phyloP scores from a whole-genome alignment of 2,329 filamentous ascomycete genomes.

The Hirsutella rhossiliensis region DNA sequence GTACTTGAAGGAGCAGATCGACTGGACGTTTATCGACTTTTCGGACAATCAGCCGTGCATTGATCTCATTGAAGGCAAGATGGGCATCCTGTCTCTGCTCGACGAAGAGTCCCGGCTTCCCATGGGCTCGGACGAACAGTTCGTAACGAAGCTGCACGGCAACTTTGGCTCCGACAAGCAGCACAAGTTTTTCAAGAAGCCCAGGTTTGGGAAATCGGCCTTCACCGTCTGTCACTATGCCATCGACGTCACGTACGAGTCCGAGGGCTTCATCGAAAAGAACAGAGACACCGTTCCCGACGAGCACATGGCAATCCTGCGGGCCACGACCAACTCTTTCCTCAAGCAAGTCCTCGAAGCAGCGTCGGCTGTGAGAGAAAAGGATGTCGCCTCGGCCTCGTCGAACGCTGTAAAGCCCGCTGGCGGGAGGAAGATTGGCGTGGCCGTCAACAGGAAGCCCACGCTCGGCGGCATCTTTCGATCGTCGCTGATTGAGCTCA shows the following conservation, averaged over 20 bases:
- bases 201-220: slow-evolving; percentile 88
- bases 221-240: slow-evolving; percentile 99
- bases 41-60: slow-evolving; percentile 99
- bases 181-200: slow-evolving; percentile 97
- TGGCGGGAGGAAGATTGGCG: slow-evolving; percentile 75
- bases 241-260: slow-evolving; percentile 95
- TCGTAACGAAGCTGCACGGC: slow-evolving; percentile 90
- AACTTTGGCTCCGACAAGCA: slow-evolving; percentile 87
- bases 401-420: slow-evolving; percentile 68
- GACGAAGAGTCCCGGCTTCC: slow-evolving; percentile 95
- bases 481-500: slow-evolving; percentile 92
- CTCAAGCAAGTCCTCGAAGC: slow-evolving; percentile 74
- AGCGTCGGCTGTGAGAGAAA: slow-evolving; percentile 77
- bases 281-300: slow-evolving; percentile 97
- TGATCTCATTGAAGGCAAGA: slow-evolving; percentile 91
- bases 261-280: slow-evolving; percentile 98
- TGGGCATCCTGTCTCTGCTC: slow-evolving; percentile 81
- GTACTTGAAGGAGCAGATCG: slow-evolving; percentile 89
- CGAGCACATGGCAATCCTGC: slow-evolving; percentile 91
- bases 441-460: slow-evolving; percentile 89
- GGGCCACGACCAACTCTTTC: slow-evolving; percentile 74
- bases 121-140: slow-evolving; percentile 95
- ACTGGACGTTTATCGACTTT: slow-evolving; percentile 99
- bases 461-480: slow-evolving; percentile 98
- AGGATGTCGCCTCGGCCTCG: slow-evolving; percentile 57